phyloP scores from a whole-genome alignment of 2,329 filamentous ascomycete genomes.

The Scedosporium aurantiacum region DNA sequence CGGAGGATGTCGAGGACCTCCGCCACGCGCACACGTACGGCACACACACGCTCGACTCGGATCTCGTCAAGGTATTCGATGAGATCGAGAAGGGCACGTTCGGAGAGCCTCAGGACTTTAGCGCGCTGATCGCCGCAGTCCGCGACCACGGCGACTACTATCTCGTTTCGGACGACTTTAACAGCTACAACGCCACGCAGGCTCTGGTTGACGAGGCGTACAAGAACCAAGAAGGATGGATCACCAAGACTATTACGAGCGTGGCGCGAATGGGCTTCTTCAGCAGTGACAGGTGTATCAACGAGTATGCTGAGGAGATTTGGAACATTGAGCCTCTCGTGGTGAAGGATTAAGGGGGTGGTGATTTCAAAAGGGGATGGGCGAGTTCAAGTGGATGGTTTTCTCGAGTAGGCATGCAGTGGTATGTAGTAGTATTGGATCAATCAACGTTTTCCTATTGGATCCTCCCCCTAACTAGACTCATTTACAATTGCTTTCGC shows the following conservation, averaged over 20 bases:
- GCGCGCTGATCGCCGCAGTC: conserved; percentile 73
- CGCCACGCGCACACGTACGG: conserved; percentile 84
- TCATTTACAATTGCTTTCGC: no score
- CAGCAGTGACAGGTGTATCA: conserved; percentile 86
- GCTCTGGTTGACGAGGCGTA: conserved; percentile 84
- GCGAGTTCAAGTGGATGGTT: neutral
- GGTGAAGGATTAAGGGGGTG: conserved; percentile 16
- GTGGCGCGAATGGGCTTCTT: conserved; percentile 97
- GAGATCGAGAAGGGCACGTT: conserved; percentile 72
- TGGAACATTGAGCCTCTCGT: conserved; percentile 86
- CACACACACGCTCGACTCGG: conserved; percentile 63
- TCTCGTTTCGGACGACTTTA: conserved; percentile 93
- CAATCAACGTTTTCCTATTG: no score
- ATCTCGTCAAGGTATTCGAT: conserved; percentile 71
- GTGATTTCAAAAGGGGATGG: no score
- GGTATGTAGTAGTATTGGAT: no score
- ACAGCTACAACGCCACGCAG: conserved; percentile 87
- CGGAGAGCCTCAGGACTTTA: conserved; percentile 67
- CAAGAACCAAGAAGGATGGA: conserved; percentile 84
- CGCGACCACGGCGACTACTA: conserved; percentile 95
- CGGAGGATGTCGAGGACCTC: conserved; percentile 93
- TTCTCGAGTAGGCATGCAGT: neutral
- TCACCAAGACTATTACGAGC: conserved; percentile 77
- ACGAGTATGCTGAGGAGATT: conserved; percentile 92
- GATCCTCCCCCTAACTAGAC: no score